Conservation (phyloP, 2,329 filamentous ascomycete genomes). For the Pseudogymnoascus sp. region DNA sequence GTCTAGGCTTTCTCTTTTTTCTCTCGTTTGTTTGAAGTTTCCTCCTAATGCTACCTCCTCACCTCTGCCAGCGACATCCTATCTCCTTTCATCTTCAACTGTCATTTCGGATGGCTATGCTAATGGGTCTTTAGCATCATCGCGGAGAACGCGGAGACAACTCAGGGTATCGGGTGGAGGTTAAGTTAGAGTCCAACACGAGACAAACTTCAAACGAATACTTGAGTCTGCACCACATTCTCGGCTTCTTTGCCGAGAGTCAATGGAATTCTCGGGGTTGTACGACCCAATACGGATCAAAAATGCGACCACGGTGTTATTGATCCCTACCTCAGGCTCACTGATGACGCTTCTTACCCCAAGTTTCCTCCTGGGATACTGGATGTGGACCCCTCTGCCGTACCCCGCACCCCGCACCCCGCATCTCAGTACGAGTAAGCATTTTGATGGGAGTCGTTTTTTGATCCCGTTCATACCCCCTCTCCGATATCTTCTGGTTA, state of each 20-base stretch:
- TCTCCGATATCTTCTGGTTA: background rate
- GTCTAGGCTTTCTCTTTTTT: background rate
- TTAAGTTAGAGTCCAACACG: background rate
- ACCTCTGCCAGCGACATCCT: background rate
- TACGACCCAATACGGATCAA: background rate
- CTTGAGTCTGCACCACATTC: background rate
- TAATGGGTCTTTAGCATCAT: background rate
- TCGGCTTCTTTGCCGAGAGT: background rate
- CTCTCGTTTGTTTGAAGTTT: background rate
- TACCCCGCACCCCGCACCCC: slow-evolving; percentile 5
- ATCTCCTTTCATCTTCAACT: background rate
- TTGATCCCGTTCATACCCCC: slow-evolving; percentile 2
- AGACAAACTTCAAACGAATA: background rate
- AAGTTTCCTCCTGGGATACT: background rate
- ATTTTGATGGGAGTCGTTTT: background rate
- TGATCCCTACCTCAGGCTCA: background rate
- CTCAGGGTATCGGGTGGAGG: background rate
- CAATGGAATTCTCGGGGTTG: background rate
- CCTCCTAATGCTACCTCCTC: background rate
- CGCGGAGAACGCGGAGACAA: background rate
- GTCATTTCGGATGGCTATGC: background rate
- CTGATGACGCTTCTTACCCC: background rate
- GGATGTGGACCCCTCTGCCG: background rate
- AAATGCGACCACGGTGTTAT: background rate
- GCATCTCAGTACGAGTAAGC: background rate